phyloP scores from a whole-genome alignment of 2,329 filamentous ascomycete genomes.

The Shiraia sp. region DNA sequence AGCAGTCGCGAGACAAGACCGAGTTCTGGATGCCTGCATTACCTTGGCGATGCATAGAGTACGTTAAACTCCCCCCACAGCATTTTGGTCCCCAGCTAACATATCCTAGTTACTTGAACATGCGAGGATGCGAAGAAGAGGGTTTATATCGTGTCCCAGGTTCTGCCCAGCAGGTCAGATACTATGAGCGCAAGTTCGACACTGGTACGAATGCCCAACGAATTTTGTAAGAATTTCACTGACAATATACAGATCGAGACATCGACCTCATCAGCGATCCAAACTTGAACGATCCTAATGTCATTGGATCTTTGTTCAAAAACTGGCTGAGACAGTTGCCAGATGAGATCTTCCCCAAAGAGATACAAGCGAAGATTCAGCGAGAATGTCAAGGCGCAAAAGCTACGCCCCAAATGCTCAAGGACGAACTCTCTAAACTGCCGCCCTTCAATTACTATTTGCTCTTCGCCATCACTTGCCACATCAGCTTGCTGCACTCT shows the following conservation, averaged over 20 bases:
- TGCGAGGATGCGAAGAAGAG: conserved; percentile 91
- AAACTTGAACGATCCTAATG: conserved; percentile 94
- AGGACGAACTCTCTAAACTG: conserved; percentile 91
- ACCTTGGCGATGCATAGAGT: conserved; percentile 92
- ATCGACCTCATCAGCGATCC: conserved; percentile 87
- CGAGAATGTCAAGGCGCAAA: conserved; percentile 79
- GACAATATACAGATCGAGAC: conserved; percentile 66
- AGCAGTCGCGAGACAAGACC: conserved; percentile 89
- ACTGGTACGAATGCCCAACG: conserved; percentile 61
- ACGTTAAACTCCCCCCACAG: conserved; percentile 36
- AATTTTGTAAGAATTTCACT: conserved; percentile 5
- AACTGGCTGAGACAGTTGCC: conserved; percentile 94
- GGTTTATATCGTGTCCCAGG: conserved; percentile 91
- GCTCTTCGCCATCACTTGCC: conserved; percentile 94
- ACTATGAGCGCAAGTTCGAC: conserved; percentile 91
- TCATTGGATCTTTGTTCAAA: conserved; percentile 94
- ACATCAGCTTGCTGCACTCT: conserved; percentile 86
- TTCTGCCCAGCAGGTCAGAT: conserved; percentile 86
- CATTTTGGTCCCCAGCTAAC: conserved; percentile 9
- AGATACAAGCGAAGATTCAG: conserved; percentile 77
- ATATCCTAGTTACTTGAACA: conserved; percentile 74
- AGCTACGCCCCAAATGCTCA: conserved; percentile 79
- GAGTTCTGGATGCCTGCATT: conserved; percentile 99
- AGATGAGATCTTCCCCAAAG: conserved; percentile 89
- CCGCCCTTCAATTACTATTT: conserved; percentile 98